Evolutionary conservation across 257 asterid genomes (phyloP).

Genomic region (Phtheirospermum japonicum): DNA sequence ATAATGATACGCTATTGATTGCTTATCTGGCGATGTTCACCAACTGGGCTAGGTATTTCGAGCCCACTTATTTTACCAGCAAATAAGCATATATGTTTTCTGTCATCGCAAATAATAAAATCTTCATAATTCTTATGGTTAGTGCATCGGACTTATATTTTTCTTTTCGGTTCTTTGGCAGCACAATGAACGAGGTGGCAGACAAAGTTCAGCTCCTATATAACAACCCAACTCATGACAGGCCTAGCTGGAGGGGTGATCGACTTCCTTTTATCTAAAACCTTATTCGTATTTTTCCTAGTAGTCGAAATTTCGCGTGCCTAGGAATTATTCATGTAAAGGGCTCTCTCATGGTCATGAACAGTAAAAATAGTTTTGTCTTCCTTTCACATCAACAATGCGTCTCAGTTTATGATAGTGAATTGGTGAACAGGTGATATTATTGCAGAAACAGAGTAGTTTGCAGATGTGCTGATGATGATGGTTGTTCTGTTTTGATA

Average conservation of each 20-base stretch:
- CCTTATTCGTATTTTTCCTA: background rate
- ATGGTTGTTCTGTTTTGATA: no score
- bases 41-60: constrained; percentile 70
- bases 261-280: constrained; percentile 53
- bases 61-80: no score
- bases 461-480: no score
- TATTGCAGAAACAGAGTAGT: no score
- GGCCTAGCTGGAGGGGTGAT: constrained; percentile 66
- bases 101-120: no score
- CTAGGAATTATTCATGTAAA: background rate
- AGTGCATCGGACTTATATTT: constrained; percentile 12
- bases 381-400: background rate
- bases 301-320: background rate
- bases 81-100: background rate
- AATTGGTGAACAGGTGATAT: background rate
- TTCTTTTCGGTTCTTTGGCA: constrained; percentile 23
- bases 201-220: constrained; percentile 41
- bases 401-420: background rate
- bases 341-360: background rate
- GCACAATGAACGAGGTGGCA: constrained; percentile 69
- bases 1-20: constrained; percentile 74
- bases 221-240: constrained; percentile 63
- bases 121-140: background rate
- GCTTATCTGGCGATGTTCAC: constrained; percentile 77
- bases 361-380: constrained; percentile 15